A percentile compares a stretch with the other conserved stretches of the same genome.
Evolutionary conservation across 2,329 filamentous ascomycete genomes (phyloP).

Genomic region (Ophiostoma pallidulum): DNA sequence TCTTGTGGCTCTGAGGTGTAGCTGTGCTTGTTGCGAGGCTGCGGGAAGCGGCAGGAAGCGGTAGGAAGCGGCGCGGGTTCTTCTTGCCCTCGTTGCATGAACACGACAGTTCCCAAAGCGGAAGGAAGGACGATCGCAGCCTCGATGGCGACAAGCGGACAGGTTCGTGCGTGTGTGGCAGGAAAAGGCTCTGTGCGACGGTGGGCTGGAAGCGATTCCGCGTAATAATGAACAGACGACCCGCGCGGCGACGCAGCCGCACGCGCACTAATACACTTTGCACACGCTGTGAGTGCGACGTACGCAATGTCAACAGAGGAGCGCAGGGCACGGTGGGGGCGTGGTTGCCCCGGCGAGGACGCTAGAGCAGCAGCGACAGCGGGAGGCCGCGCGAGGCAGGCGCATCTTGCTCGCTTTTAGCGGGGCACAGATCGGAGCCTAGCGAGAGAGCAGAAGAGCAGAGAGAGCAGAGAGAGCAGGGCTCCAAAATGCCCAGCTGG

Average conservation of each 20-base stretch:
- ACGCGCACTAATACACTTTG: too few relatives aligned
- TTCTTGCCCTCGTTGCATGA: slow-evolving; percentile 4
- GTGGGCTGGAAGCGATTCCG: background rate
- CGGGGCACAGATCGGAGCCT: too few relatives aligned
- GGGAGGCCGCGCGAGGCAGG: background rate
- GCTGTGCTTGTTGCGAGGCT: too few relatives aligned
- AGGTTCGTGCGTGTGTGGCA: too few relatives aligned
- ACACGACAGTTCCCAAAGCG: slow-evolving; percentile 6
- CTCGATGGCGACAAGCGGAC: background rate
- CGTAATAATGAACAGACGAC: too few relatives aligned
- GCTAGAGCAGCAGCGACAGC: slow-evolving; percentile 8
- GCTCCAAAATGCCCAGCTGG: background rate
- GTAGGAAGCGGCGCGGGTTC: background rate
- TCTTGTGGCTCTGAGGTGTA: too few relatives aligned
- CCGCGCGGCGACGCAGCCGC: too few relatives aligned
- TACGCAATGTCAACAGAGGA: slow-evolving; percentile 10
- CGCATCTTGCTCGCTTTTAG: background rate
- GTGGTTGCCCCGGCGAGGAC: slow-evolving; percentile 15
- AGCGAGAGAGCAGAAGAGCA: too few relatives aligned
- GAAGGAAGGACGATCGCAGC: slow-evolving; percentile 1
- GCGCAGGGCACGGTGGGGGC: background rate
- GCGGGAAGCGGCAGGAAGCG: background rate
- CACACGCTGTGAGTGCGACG: too few relatives aligned
- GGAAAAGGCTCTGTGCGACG: too few relatives aligned
- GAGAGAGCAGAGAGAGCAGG: background rate